Percentiles rank a stretch among this genome's conserved stretches.
phyloP scores from a whole-genome alignment of 2,329 filamentous ascomycete genomes.

The Talaromyces sp. region DNA sequence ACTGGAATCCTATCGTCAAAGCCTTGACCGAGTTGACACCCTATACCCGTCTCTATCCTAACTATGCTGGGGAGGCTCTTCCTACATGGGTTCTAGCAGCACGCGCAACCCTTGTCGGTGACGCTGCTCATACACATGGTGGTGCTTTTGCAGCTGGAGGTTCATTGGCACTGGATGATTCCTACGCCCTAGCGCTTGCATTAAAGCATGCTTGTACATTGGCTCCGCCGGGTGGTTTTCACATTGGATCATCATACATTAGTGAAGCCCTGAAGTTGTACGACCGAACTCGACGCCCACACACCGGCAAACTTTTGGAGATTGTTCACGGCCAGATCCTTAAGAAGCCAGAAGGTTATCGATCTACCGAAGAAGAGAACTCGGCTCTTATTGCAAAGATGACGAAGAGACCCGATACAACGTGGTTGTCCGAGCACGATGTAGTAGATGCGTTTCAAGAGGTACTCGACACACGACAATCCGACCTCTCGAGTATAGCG shows the following conservation, averaged over 20 bases:
- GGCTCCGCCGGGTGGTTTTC: neutral
- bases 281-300: slow-evolving; percentile 45
- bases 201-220: slow-evolving; percentile 37
- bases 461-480: neutral
- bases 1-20: slow-evolving; percentile 44
- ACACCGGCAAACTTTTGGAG: slow-evolving; percentile 38
- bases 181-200: slow-evolving; percentile 42
- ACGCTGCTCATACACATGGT: slow-evolving; percentile 32
- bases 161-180: slow-evolving; percentile 30
- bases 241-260: slow-evolving; percentile 21
- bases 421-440: slow-evolving; percentile 49
- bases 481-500: neutral
- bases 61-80: slow-evolving; percentile 40
- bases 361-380: slow-evolving; percentile 33
- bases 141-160: slow-evolving; percentile 32
- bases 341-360: slow-evolving; percentile 12
- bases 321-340: slow-evolving; percentile 33
- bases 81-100: slow-evolving; percentile 42
- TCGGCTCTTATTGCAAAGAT: slow-evolving; percentile 37
- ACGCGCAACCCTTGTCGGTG: slow-evolving; percentile 28
- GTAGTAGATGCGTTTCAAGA: slow-evolving; percentile 38
- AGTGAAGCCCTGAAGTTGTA: slow-evolving; percentile 38
- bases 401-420: slow-evolving; percentile 35
- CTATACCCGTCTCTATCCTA: slow-evolving; percentile 42
- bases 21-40: slow-evolving; percentile 43